Conservation (phyloP, 2,329 filamentous ascomycete species). For the Beauveria sp. region DNA sequence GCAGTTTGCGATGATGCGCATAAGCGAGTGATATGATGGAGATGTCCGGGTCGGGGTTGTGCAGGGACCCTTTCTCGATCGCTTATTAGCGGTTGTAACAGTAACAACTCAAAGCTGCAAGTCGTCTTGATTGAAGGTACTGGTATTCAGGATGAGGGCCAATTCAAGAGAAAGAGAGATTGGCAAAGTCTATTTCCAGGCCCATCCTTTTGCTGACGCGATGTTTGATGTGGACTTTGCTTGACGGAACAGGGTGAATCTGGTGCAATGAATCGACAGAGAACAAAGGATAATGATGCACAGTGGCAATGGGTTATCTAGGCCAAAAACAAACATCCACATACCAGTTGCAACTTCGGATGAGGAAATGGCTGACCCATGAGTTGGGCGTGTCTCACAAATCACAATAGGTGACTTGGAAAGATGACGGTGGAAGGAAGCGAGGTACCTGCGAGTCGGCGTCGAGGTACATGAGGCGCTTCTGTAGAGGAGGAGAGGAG, state of each 20-base stretch:
- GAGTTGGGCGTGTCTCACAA: not conserved
- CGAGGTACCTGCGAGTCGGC: conserved; percentile 1
- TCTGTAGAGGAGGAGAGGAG: not conserved
- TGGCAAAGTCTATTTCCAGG: not conserved
- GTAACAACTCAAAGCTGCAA: too few relatives aligned
- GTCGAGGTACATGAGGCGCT: conserved; percentile 3
- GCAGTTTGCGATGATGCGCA: too few relatives aligned
- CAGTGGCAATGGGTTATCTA: too few relatives aligned
- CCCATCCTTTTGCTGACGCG: not conserved
- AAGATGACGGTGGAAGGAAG: not conserved
- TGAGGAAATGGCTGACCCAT: not conserved
- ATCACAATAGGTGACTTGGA: not conserved
- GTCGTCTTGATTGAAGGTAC: too few relatives aligned
- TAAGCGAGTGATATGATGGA: not conserved
- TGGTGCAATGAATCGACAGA: too few relatives aligned
- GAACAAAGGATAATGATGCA: too few relatives aligned
- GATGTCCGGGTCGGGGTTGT: not conserved
- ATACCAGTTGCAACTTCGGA: not conserved
- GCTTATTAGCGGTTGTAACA: too few relatives aligned
- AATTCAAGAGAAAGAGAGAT: not conserved
- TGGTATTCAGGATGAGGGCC: too few relatives aligned
- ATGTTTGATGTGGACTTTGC: too few relatives aligned
- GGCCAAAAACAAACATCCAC: too few relatives aligned
- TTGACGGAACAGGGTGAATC: too few relatives aligned
- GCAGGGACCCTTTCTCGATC: too few relatives aligned